Evolutionary conservation across 2,329 filamentous ascomycete genomes (phyloP).

Genomic region (Colletotrichum neosansevieriae): DNA sequence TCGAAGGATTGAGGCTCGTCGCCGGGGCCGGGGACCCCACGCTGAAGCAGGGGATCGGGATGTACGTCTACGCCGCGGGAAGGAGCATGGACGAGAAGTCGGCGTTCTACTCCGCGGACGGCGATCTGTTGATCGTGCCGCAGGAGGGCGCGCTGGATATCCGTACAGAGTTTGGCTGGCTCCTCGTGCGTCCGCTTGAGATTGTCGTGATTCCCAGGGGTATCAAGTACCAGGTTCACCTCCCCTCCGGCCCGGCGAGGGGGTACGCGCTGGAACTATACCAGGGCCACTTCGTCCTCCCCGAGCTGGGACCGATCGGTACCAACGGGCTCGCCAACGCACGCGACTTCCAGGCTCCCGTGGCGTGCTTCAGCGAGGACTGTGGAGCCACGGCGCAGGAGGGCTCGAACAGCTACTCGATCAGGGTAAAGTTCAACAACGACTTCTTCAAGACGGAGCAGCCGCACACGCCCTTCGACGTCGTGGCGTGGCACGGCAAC

Average conservation of each 20-base stretch:
- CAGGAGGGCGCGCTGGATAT: constrained; percentile 82
- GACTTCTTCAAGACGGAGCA: constrained; percentile 75
- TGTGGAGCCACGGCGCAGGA: constrained; percentile 54
- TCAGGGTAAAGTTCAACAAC: constrained; percentile 76
- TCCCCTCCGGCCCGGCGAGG: constrained; percentile 70
- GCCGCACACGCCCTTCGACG: constrained; percentile 80
- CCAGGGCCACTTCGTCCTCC: constrained; percentile 77
- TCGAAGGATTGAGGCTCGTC: constrained; percentile 74
- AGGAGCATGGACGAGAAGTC: constrained; percentile 79
- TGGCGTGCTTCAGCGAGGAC: constrained; percentile 76
- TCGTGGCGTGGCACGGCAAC: constrained; percentile 84
- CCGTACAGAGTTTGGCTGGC: constrained; percentile 79
- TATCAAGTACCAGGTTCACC: constrained; percentile 78
- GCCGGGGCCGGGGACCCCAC: constrained; percentile 85
- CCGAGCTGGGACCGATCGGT: constrained; percentile 79
- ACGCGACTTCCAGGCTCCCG: constrained; percentile 80
- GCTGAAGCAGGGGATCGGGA: constrained; percentile 82
- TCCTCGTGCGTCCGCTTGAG: constrained; percentile 82
- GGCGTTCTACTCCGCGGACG: constrained; percentile 88
- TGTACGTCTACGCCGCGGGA: constrained; percentile 84
- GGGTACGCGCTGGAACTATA: constrained; percentile 84
- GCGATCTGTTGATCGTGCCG: constrained; percentile 81
- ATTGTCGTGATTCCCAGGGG: constrained; percentile 82
- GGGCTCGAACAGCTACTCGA: constrained; percentile 54
- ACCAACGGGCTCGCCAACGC: constrained; percentile 81